These are phyloP conservation scores for Penicillium subrubescens DNA, from an alignment of 495 filamentous ascomycete genomes.

Conservation along the genomic window DNA sequence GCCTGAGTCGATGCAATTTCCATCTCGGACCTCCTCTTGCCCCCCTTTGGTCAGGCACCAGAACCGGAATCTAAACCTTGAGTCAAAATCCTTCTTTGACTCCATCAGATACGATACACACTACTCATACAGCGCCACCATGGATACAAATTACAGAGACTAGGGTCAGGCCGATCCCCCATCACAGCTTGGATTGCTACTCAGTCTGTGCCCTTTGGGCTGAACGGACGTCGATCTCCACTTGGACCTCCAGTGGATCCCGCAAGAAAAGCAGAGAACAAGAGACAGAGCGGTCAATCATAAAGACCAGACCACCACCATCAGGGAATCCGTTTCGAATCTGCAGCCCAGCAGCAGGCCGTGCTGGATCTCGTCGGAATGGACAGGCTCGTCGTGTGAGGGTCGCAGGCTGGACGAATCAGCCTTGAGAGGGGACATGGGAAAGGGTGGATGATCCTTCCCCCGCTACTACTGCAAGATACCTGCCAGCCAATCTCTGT, in stretches of 20 bases:
- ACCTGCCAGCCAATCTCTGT: slow-evolving; percentile 19
- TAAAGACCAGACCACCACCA: background rate
- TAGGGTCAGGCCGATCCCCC: slow-evolving; percentile 20
- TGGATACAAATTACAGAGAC: background rate
- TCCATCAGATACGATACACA: background rate
- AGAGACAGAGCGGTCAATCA: slow-evolving; percentile 14
- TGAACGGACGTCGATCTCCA: slow-evolving; percentile 12
- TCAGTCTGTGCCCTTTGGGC: slow-evolving; percentile 30
- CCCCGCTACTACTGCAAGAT: background rate
- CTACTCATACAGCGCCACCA: background rate
- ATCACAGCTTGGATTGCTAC: slow-evolving; percentile 28
- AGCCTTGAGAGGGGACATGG: slow-evolving; percentile 1
- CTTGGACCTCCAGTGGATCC: slow-evolving; percentile 19
- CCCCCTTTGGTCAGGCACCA: background rate
- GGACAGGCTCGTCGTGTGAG: background rate
- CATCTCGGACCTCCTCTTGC: background rate
- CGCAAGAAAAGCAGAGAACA: background rate
- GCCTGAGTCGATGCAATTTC: slow-evolving; percentile 3
- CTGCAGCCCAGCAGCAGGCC: background rate
- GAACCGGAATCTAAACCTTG: background rate
- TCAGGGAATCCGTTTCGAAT: background rate
- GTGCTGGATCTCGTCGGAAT: background rate
- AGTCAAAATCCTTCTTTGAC: background rate
- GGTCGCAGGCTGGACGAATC: slow-evolving; percentile 6
- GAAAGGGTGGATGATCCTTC: slow-evolving; percentile 8